Conservation (phyloP, 1,284 basidiomycete genomes). For the Malassezia arunalokei region DNA sequence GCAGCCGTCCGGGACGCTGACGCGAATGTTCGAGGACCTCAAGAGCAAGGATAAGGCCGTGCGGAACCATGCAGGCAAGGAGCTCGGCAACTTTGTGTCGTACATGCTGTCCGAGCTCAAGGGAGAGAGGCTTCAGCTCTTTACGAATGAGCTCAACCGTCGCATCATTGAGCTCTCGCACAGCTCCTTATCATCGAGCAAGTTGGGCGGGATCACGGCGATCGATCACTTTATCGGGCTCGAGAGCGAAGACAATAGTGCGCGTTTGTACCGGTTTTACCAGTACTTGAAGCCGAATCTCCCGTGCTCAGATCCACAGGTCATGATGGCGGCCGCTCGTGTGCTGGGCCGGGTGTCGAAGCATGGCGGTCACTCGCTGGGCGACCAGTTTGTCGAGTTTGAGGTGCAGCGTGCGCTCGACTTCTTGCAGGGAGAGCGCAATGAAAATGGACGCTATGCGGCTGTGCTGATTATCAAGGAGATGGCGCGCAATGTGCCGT, state of each 20-base stretch:
- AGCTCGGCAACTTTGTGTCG: conserved; percentile 32
- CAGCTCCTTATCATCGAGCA: conserved; percentile 61
- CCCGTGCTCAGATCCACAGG: conserved; percentile 67
- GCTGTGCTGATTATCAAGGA: conserved; percentile 46
- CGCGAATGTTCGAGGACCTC: conserved; percentile 34
- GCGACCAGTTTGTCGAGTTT: conserved; percentile 72
- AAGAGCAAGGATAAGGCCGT: conserved; percentile 28
- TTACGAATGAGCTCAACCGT: conserved; percentile 54
- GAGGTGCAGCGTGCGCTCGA: conserved; percentile 71
- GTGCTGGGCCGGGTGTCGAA: conserved; percentile 69
- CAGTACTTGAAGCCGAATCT: conserved; percentile 78
- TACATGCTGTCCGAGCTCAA: conserved; percentile 36
- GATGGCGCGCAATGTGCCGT: conserved; percentile 41
- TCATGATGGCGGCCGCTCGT: conserved; percentile 77
- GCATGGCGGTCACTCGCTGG: conserved; percentile 66
- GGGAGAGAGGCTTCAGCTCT: conserved; percentile 32
- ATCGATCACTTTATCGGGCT: conserved; percentile 49
- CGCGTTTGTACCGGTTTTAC: conserved; percentile 72
- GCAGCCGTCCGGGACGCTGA: conserved; percentile 34
- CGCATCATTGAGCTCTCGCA: conserved; percentile 70
- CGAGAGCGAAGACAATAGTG: conserved; percentile 46
- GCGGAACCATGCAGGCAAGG: conserved; percentile 30
- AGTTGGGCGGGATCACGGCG: conserved; percentile 67
- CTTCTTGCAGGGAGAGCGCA: conserved; percentile 52
- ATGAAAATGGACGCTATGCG: conserved; percentile 47